phyloP scores from a whole-genome alignment of 495 filamentous ascomycete genomes.

The Polyplosphaeria fusca region DNA sequence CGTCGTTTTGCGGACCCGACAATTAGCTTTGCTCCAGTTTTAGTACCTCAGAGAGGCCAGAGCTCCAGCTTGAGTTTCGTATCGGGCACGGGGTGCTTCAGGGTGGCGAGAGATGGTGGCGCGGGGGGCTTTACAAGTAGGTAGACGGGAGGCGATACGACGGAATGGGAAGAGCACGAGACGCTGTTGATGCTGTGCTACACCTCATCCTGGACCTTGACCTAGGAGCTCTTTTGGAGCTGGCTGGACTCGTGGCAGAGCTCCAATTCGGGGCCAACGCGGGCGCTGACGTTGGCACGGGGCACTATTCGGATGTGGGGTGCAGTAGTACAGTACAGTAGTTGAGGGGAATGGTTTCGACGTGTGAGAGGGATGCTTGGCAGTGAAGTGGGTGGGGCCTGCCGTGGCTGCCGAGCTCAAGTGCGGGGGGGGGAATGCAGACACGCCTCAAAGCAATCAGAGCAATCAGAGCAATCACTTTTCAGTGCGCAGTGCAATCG shows the following conservation, averaged over 20 bases:
- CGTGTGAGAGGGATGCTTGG: not conserved
- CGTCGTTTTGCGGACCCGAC: slow-evolving; percentile 21
- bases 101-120: too few species aligned
- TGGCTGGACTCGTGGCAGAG: not conserved
- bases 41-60: slow-evolving; percentile 6
- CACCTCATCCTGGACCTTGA: too few species aligned
- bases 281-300: not conserved
- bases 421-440: too few species aligned
- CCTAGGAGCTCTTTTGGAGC: not conserved
- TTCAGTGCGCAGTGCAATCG: too few species aligned
- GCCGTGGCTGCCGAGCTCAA: too few species aligned
- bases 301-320: slow-evolving; percentile 19
- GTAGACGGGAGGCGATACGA: not conserved
- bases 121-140: not conserved
- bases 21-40: slow-evolving; percentile 2
- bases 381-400: not conserved
- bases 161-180: not conserved
- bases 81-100: too few species aligned
- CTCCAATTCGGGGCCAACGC: not conserved
- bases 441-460: too few species aligned
- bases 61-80: slow-evolving; percentile 5
- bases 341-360: not conserved
- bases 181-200: too few species aligned
- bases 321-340: slow-evolving; percentile 9
- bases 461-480: too few species aligned